Base-by-base conservation (phyloP, 768 basidiomycete genomes). In the Hericium alpestre region DNA sequence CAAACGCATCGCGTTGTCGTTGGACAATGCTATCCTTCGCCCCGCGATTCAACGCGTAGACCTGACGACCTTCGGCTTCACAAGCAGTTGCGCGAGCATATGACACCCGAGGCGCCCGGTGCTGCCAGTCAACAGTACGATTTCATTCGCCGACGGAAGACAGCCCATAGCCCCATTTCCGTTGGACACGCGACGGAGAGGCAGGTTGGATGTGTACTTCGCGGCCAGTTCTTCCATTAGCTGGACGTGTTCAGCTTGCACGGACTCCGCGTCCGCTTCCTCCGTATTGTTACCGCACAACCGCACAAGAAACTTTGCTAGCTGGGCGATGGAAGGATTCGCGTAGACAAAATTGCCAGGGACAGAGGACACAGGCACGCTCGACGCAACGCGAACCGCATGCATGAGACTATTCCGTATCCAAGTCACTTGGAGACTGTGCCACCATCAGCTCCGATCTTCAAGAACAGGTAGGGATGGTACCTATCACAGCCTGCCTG, bases 321-420 rank as follows among this genome's bases (percentile, higher is more conserved):
- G 66, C 22, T 59, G 51, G 38, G 59, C 37, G 41, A 75, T 71
- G 10, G 9, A 22, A 25, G 49, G 49, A 18, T 51, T 10, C 10
- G 22, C 23, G 49, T 51, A 51, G 49, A 51, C 27, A 18, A 25
- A 51, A 23, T 60, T 61, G 6, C 55, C 32, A 1, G 64, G 57
- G 15, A 67, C 40, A 15, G 49, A 49, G 8, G 58, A 50, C 13
- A 47, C 53, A 18, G 56, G 48, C 18, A 57, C 57, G 2, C 16
- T 23, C 49, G 49, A 18, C 6, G 49, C 25, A 8, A 25, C 25
- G 8, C 49, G 49, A 12, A 51, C 11, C 15, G 49, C 49, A 25
- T 23, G 49, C 18, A 7, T 16, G 16, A 51, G 25, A 1, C 23
- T 51, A 25, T 51, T 51, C 11, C 49, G 18, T 18, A 51, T 51